phyloP scores from a whole-genome alignment of 345 rosid species.

The Passiflora organensis region DNA sequence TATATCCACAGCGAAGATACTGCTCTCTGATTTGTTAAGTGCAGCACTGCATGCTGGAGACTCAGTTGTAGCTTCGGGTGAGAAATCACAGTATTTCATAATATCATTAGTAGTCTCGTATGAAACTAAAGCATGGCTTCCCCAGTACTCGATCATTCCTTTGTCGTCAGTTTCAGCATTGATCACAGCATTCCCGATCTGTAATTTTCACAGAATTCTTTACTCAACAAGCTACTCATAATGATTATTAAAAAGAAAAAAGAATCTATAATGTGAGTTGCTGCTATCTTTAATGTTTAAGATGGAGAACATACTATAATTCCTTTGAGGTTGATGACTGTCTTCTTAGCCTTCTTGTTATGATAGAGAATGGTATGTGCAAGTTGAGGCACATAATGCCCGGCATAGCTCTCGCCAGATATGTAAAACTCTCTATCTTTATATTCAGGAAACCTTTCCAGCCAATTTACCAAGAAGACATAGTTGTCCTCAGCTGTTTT shows the following conservation, averaged over 20 bases:
- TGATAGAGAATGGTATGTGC: slow-evolving; percentile 24
- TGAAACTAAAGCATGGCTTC: slow-evolving; percentile 59
- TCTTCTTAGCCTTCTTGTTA: slow-evolving; percentile 17
- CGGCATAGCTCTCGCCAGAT: slow-evolving; percentile 38
- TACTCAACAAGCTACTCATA: neutral
- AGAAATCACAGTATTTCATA: slow-evolving; percentile 45
- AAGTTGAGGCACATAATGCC: slow-evolving; percentile 31
- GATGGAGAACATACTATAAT: slow-evolving; percentile 9
- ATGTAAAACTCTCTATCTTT: slow-evolving; percentile 31
- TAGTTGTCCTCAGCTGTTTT: slow-evolving; percentile 25
- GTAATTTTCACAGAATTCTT: slow-evolving; percentile 8
- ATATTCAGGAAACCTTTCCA: slow-evolving; percentile 29
- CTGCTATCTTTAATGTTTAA: neutral
- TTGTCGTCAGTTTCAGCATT: slow-evolving; percentile 55
- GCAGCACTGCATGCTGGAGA: slow-evolving; percentile 40
- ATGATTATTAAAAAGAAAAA: neutral
- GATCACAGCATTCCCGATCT: slow-evolving; percentile 87
- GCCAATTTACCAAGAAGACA: slow-evolving; percentile 34
- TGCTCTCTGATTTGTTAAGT: slow-evolving; percentile 10
- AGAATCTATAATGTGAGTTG: neutral
- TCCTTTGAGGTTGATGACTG: slow-evolving; percentile 29
- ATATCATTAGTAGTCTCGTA: slow-evolving; percentile 26
- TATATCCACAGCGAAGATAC: slow-evolving; percentile 32
- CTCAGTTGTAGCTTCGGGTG: slow-evolving; percentile 24
- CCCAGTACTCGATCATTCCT: slow-evolving; percentile 68